phyloP scores from a whole-genome alignment of 176 grass and related monocot genomes.

The Avena eriantha region DNA sequence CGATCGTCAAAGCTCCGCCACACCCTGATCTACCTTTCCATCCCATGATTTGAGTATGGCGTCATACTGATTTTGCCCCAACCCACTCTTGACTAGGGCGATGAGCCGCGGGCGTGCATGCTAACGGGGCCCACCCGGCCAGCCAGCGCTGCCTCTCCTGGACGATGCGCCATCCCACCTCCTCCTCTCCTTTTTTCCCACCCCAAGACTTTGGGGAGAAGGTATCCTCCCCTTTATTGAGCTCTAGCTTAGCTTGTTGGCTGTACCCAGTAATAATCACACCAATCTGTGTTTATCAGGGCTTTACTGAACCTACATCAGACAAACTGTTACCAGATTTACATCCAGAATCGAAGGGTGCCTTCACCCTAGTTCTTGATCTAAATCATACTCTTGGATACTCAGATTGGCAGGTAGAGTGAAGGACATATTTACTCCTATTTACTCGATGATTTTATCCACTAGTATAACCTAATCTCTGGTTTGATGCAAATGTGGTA shows the following conservation, averaged over 20 bases:
- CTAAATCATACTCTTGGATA: slow-evolving; percentile 93
- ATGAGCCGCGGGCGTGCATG: too few species aligned
- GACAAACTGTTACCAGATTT: slow-evolving; percentile 93
- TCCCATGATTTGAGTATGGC: too few species aligned
- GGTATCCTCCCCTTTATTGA: not conserved
- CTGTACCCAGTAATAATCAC: slow-evolving; percentile 21
- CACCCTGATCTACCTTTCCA: too few species aligned
- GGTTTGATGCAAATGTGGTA: slow-evolving; percentile 10
- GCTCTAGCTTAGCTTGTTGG: not conserved
- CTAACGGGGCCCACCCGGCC: too few species aligned
- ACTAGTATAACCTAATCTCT: slow-evolving; percentile 19
- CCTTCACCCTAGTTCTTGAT: slow-evolving; percentile 93
- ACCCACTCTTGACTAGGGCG: too few species aligned
- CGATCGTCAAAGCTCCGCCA: too few species aligned
- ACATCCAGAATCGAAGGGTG: slow-evolving; percentile 62
- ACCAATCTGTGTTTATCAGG: slow-evolving; percentile 48
- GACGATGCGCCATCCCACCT: too few species aligned
- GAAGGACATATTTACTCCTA: not conserved
- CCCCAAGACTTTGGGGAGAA: too few species aligned
- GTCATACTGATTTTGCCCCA: too few species aligned
- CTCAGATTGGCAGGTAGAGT: slow-evolving; percentile 86
- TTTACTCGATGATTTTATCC: not conserved
- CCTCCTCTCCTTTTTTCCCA: too few species aligned
- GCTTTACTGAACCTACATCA: slow-evolving; percentile 93
- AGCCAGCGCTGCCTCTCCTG: too few species aligned